A percentile compares a stretch with the other conserved stretches of the same genome.
Conservation (phyloP, 2,329 filamentous ascomycete species). For the Cordyceps militaris region DNA sequence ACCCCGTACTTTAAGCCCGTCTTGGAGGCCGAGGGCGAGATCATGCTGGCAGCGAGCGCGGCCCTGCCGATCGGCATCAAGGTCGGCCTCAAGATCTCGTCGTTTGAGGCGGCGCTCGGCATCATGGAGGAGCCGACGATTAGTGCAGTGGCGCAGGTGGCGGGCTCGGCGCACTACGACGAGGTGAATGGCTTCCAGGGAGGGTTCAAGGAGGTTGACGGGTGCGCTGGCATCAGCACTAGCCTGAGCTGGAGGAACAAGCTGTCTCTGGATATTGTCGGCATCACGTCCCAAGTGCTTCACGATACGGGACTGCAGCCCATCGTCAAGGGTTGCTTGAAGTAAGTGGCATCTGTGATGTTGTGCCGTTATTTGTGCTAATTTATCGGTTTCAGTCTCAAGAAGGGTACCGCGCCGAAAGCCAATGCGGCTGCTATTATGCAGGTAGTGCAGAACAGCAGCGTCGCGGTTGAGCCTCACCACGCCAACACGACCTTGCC, state of each 20-base stretch:
- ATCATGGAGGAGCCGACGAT: constrained; percentile 24
- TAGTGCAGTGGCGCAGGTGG: constrained; percentile 18
- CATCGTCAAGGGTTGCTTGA: constrained; percentile 19
- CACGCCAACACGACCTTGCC: not conserved
- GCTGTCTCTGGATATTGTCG: constrained; percentile 18
- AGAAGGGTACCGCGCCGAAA: not conserved
- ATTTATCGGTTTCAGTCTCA: not conserved
- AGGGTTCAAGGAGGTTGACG: constrained; percentile 18
- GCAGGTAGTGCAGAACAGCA: not conserved
- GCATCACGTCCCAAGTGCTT: constrained; percentile 13
- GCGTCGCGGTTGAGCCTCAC: not conserved
- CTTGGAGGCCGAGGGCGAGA: constrained; percentile 22
- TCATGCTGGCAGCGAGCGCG: constrained; percentile 21
- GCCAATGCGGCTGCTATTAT: not conserved
- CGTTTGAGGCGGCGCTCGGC: constrained; percentile 18
- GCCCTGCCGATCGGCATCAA: constrained; percentile 24
- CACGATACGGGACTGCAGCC: constrained; percentile 20
- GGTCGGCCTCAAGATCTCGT: constrained; percentile 19
- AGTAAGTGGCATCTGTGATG: constrained; percentile 15
- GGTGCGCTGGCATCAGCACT: constrained; percentile 22
- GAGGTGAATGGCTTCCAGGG: constrained; percentile 13
- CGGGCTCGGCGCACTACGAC: constrained; percentile 15
- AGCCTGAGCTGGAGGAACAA: constrained; percentile 24
- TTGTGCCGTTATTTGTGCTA: not conserved
- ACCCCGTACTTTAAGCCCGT: constrained; percentile 24